A percentile compares a stretch with the other conserved stretches of the same genome.
Evolutionary conservation across 495 filamentous ascomycete species (phyloP).

Genomic region (Parathielavia appendiculata): DNA sequence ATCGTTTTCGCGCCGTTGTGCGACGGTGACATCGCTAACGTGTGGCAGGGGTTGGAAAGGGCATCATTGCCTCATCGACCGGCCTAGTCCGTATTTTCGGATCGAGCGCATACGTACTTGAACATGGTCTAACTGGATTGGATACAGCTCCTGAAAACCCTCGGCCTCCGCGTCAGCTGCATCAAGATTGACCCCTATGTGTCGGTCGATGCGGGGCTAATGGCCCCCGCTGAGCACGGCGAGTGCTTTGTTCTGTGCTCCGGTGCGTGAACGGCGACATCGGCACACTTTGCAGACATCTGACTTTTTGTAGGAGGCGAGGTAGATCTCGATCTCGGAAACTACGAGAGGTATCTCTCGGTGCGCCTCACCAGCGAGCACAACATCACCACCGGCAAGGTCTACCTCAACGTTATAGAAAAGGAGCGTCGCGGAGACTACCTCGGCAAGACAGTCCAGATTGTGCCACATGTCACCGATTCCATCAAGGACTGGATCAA

Average conservation of each 20-base stretch:
- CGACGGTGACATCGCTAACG: conserved; percentile 1
- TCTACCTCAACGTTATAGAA: conserved; percentile 78
- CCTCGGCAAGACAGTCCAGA: conserved; percentile 86
- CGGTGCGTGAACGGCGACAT: not conserved
- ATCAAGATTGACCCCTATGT: conserved; percentile 72
- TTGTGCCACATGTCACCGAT: conserved; percentile 87
- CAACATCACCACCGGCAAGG: conserved; percentile 95
- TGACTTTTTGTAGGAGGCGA: conserved; percentile 27
- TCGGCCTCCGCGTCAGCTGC: conserved; percentile 56
- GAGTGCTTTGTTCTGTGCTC: conserved; percentile 38
- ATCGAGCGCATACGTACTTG: not conserved
- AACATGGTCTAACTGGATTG: conserved; percentile 27
- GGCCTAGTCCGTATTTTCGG: conserved; percentile 16
- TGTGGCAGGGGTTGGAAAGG: conserved; percentile 26
- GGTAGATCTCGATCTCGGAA: conserved; percentile 83
- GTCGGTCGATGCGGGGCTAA: conserved; percentile 73
- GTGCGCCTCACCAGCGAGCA: conserved; percentile 70
- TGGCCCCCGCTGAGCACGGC: conserved; percentile 60
- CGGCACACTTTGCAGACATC: not conserved
- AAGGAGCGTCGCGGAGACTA: conserved; percentile 75
- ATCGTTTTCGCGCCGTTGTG: not conserved
- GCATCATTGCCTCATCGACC: conserved; percentile 31
- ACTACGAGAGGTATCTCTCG: conserved; percentile 66
- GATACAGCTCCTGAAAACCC: conserved; percentile 71
- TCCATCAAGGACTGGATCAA: conserved; percentile 91